These are phyloP conservation scores for Paulownia fortunei DNA, from an alignment of 257 asterid species.

Conservation along the genomic window DNA sequence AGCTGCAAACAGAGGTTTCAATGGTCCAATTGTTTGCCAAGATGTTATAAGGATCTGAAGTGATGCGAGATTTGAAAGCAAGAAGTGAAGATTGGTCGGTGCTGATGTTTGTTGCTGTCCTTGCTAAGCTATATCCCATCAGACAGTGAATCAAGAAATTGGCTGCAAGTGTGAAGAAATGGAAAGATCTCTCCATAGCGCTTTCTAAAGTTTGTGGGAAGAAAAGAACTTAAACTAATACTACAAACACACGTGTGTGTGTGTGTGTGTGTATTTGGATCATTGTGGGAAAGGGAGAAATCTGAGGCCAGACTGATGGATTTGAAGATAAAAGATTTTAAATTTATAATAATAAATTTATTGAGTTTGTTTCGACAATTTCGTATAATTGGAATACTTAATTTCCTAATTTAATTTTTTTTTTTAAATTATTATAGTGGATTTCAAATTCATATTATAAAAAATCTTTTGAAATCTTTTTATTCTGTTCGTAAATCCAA, in stretches of 20 bases:
- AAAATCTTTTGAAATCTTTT: too few species aligned
- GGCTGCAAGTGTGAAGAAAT: not conserved
- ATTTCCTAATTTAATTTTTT: too few species aligned
- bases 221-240: not conserved
- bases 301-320: too few species aligned
- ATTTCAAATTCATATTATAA: too few species aligned
- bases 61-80: slow-evolving; percentile 26
- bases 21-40: slow-evolving; percentile 26
- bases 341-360: too few species aligned
- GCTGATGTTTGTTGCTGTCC: not conserved
- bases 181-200: not conserved
- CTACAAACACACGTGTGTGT: not conserved
- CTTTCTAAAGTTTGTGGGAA: not conserved
- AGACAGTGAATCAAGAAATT: not conserved
- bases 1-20: slow-evolving; percentile 2
- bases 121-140: not conserved
- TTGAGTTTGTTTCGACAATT: too few species aligned
- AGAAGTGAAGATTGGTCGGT: slow-evolving; percentile 35
- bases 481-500: too few species aligned
- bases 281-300: too few species aligned
- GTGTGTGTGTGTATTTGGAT: not conserved
- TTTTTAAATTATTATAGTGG: too few species aligned
- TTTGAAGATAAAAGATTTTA: too few species aligned
- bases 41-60: not conserved
- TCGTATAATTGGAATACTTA: too few species aligned